phyloP scores from a whole-genome alignment of 2,329 filamentous ascomycete species.

The Rachicladosporium sp. region DNA sequence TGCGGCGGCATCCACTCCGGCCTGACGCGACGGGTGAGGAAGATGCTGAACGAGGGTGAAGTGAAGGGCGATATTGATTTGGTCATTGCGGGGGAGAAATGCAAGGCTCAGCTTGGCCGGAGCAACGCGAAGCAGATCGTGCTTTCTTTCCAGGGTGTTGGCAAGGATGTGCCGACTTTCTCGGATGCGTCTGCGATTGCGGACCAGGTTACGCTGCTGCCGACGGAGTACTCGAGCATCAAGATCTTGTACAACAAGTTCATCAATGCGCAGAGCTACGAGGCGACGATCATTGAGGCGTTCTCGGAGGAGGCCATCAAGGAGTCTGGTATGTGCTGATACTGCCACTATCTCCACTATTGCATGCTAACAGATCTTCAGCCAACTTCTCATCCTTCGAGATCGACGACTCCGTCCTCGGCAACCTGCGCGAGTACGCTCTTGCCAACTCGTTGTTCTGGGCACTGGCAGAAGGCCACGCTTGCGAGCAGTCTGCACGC shows the following conservation, averaged over 20 bases:
- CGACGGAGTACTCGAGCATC: slow-evolving; percentile 75
- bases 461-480: slow-evolving; percentile 96
- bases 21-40: slow-evolving; percentile 71
- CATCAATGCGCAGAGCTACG: slow-evolving; percentile 87
- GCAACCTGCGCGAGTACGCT: slow-evolving; percentile 88
- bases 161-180: slow-evolving; percentile 94
- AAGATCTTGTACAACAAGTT: slow-evolving; percentile 99
- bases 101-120: slow-evolving; percentile 84
- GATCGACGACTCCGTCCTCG: slow-evolving; percentile 78
- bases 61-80: slow-evolving; percentile 54
- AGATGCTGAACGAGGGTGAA: slow-evolving; percentile 41
- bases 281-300: slow-evolving; percentile 69
- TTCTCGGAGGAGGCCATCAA: slow-evolving; percentile 92
- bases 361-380: slow-evolving; percentile 28
- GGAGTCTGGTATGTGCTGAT: slow-evolving; percentile 67
- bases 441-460: slow-evolving; percentile 97
- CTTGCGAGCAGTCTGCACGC: slow-evolving; percentile 96
- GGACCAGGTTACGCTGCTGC: slow-evolving; percentile 80
- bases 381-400: slow-evolving; percentile 96
- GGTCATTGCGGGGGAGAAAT: slow-evolving; percentile 91
- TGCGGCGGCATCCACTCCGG: slow-evolving; percentile 98
- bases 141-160: slow-evolving; percentile 78
- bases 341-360: slow-evolving; percentile 79
- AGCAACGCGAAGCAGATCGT: slow-evolving; percentile 72
- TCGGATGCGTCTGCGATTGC: slow-evolving; percentile 89